Evolutionary conservation across 2,329 filamentous ascomycete species (phyloP), one percentile per base, ranked within the genome.

Genomic region (Berkeleyomyces rouxiae): DNA sequence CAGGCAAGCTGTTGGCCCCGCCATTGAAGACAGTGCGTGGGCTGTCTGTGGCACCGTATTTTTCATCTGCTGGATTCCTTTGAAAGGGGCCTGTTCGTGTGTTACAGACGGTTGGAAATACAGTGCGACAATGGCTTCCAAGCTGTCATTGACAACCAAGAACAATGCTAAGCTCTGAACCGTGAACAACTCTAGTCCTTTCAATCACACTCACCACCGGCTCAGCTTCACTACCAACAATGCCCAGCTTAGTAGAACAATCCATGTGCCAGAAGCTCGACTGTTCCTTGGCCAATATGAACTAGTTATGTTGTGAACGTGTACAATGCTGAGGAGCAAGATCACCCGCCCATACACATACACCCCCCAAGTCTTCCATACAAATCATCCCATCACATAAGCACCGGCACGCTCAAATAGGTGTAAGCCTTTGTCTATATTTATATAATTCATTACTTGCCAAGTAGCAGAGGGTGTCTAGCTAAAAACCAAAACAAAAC

Each of bases 381-480:
- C 37, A 58, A 42, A 58, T 23, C 33, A 36, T n/a, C n/a, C 10
- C 37, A 51, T 16, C 9, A 16, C 7, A 51, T 51, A n/a, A n/a
- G 13, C 46, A 51, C 9, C 46, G 5, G 7, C 2, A 51, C 16
- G 42, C 36, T 3, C 13, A 16, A 9, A 11, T 1, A 55, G 47
- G 37, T 49, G 42, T 36, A 39, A 49, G 10, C 55, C 36, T 58
- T 43, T 16, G 42, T 47, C 43, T 49, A 37, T 46, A 44, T 61
- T 49, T 61, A 49, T 61, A 61, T 61, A 61, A 49, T 57, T 61
- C 55, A 64, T 64, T 62, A 64, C 59, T 60, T 64, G 55, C 60
- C 33, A 62, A 59, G 33, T 16, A 62, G 43, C 55, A 62, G 49
- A 51, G 40, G 55, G 42, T 39, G 60, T 64, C 63, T 62, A 64